Conservation (phyloP, 805 yeast species). For the Sugiyamaella mastotermitis region DNA sequence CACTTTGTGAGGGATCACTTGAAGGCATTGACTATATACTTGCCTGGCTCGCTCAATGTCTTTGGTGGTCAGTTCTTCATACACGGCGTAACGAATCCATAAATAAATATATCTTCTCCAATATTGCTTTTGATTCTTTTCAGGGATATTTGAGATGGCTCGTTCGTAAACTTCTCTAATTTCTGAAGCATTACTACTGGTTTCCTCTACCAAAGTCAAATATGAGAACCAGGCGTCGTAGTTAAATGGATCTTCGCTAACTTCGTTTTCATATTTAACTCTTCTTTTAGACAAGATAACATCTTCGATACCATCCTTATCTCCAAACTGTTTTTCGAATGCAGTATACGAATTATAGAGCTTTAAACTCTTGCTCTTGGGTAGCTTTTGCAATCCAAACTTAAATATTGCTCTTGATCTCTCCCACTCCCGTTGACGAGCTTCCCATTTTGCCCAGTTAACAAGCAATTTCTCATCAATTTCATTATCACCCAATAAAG, state of each 20-base stretch:
- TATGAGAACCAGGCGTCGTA: slow-evolving; percentile 83
- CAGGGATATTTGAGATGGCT: slow-evolving; percentile 37
- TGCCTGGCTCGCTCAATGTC: slow-evolving; percentile 43
- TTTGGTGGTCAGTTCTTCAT: slow-evolving; percentile 46
- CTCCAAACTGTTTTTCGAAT: slow-evolving; percentile 65
- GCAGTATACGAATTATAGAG: slow-evolving; percentile 42
- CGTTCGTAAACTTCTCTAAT: slow-evolving; percentile 37
- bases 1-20: slow-evolving; percentile 47
- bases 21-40: slow-evolving; percentile 45
- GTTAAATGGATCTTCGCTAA: slow-evolving; percentile 45
- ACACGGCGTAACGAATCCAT: slow-evolving; percentile 62
- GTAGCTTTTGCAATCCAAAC: slow-evolving; percentile 43
- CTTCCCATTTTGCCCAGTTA: slow-evolving; percentile 71
- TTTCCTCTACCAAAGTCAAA: slow-evolving; percentile 44
- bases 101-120: slow-evolving; percentile 71
- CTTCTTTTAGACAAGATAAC: slow-evolving; percentile 51
- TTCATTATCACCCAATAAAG: slow-evolving; percentile 19
- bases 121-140: slow-evolving; percentile 30
- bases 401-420: slow-evolving; percentile 55
- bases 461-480: slow-evolving; percentile 36
- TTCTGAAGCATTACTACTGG: slow-evolving; percentile 23
- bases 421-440: slow-evolving; percentile 50
- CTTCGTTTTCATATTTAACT: slow-evolving; percentile 44
- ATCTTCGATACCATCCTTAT: slow-evolving; percentile 44
- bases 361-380: slow-evolving; percentile 32